phyloP scores from a whole-genome alignment of 148 eudicot species.

The Hydrangea macrophylla region DNA sequence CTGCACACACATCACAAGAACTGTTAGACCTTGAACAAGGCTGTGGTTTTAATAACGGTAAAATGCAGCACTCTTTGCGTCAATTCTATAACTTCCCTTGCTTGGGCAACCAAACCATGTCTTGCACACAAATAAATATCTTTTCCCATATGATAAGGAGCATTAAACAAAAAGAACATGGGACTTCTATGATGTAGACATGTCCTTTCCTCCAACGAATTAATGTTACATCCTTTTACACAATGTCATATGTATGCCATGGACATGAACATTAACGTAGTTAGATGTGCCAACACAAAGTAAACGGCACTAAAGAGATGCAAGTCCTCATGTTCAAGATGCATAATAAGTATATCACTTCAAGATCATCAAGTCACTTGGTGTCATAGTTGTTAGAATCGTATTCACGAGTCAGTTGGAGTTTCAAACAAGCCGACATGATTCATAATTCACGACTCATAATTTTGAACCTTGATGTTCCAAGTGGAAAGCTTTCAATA shows the following conservation, averaged over 20 bases:
- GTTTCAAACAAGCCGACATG: too few species aligned
- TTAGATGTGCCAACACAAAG: too few species aligned
- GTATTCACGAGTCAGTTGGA: too few species aligned
- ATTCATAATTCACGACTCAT: too few species aligned
- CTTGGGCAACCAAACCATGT: background rate
- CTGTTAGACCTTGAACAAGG: slow-evolving; percentile 7
- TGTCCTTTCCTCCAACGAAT: background rate
- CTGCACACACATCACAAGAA: slow-evolving; percentile 46
- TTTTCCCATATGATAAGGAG: background rate
- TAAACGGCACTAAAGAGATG: too few species aligned
- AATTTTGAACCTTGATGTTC: too few species aligned
- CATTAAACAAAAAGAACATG: background rate
- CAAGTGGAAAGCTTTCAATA: too few species aligned
- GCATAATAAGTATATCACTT: too few species aligned
- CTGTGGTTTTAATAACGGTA: background rate
- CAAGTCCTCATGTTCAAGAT: too few species aligned
- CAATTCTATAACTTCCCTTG: background rate
- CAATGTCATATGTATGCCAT: background rate
- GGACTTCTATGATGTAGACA: background rate
- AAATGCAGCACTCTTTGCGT: background rate
- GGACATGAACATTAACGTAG: background rate
- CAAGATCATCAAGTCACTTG: too few species aligned
- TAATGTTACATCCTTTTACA: background rate
- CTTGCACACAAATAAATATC: background rate
- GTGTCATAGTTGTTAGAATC: too few species aligned